A percentile compares a stretch with the other conserved stretches of the same genome.
These are phyloP conservation scores for Ichthyophthirius multifiliis DNA, from an alignment of 169 alveolate genomes.

Conservation along the genomic window DNA sequence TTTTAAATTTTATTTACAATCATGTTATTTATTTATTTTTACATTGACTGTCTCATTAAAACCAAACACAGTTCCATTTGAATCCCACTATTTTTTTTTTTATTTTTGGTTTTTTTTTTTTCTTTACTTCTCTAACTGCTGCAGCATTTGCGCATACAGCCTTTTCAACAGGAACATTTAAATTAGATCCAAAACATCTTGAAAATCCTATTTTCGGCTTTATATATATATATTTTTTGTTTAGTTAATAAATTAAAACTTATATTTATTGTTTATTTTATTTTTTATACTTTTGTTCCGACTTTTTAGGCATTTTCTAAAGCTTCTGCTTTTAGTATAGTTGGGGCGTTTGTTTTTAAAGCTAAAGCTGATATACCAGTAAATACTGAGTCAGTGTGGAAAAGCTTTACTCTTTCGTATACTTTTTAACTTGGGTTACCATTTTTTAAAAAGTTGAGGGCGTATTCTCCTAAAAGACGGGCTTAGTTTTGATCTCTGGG, in stretches of 20 bases:
- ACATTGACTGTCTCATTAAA: slow-evolving; percentile 40
- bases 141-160: slow-evolving; percentile 66
- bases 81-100: slow-evolving; percentile 52
- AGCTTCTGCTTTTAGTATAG: slow-evolving; percentile 45
- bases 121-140: slow-evolving; percentile 69
- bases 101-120: background rate
- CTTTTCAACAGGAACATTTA: slow-evolving; percentile 60
- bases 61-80: slow-evolving; percentile 81
- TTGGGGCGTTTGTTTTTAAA: slow-evolving; percentile 87
- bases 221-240: background rate
- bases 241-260: background rate
- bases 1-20: background rate
- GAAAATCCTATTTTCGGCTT: slow-evolving; percentile 38
- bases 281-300: background rate
- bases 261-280: background rate
- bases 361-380: slow-evolving; percentile 90
- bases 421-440: slow-evolving; percentile 54
- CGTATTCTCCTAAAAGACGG: slow-evolving; percentile 83
- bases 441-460: slow-evolving; percentile 67
- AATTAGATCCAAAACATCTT: slow-evolving; percentile 59
- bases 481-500: slow-evolving; percentile 72
- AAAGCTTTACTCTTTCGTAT: slow-evolving; percentile 53
- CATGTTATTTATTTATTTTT: background rate
- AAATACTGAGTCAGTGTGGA: slow-evolving; percentile 82
- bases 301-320: background rate